Conservation (phyloP, 805 yeast genomes). For the Peterozyma toletana region DNA sequence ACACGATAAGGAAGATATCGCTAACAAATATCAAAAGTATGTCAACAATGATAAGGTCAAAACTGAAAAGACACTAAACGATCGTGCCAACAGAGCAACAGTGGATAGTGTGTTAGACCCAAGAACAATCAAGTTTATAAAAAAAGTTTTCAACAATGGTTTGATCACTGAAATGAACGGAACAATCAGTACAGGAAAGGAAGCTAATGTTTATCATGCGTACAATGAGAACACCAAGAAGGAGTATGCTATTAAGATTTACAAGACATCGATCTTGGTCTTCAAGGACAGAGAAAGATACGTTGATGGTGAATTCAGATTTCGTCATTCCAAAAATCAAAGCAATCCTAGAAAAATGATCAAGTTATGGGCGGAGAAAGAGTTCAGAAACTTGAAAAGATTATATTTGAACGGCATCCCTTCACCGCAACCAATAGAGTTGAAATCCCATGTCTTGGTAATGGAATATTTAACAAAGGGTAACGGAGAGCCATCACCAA, state of each 20-base stretch:
- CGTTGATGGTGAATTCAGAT: constrained; percentile 93
- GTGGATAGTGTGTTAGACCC: constrained; percentile 97
- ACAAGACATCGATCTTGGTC: constrained; percentile 93
- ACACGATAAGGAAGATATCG: constrained; percentile 7
- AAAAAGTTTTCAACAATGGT: constrained; percentile 77
- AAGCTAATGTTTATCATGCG: constrained; percentile 96
- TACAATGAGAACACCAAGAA: constrained; percentile 32
- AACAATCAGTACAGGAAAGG: constrained; percentile 94
- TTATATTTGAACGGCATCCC: constrained; percentile 73
- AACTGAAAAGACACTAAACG: constrained; percentile 7
- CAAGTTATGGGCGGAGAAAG: constrained; percentile 97
- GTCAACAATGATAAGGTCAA: constrained; percentile 9
- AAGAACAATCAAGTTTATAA: constrained; percentile 76
- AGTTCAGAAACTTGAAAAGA: constrained; percentile 86
- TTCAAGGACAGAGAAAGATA: constrained; percentile 95
- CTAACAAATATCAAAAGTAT: constrained; percentile 6
- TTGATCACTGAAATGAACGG: constrained; percentile 83
- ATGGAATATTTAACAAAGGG: constrained; percentile 87
- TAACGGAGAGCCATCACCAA: constrained; percentile 85
- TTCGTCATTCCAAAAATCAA: constrained; percentile 75
- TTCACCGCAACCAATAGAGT: constrained; percentile 88
- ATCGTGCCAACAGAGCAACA: constrained; percentile 79
- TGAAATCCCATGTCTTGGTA: constrained; percentile 83
- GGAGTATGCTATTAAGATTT: constrained; percentile 86
- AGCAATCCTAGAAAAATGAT: constrained; percentile 97